Base-by-base conservation (phyloP, 306 rosid species). In the Vigna hirtella region DNA sequence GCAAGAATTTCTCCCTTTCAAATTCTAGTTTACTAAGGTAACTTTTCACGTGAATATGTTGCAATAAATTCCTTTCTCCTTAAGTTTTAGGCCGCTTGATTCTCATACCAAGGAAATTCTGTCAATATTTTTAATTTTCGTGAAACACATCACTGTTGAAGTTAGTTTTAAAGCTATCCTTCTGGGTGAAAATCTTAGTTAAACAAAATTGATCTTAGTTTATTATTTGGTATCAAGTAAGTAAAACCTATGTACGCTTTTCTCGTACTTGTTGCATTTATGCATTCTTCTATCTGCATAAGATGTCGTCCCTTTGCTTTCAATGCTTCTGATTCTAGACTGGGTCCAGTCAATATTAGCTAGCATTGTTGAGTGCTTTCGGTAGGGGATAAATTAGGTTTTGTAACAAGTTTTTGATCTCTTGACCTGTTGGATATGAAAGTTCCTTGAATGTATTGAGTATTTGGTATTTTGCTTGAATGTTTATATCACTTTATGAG, bases 281-380 rank as follows among this genome's bases (percentile, higher is more conserved):
- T 58, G 49, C 53, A 50, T 85, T 64, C 53, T 74, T 48, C 66
- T 67, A 34, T 52, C 45, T 73, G 32, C 68, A 8, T 48, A 72
- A 48, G 43, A 56, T 43, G 57, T 79, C 49, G 57, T 79, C 49
- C 15, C 16, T 45, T 81, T 26, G 57, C 56, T 70, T 52, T 74
- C 70, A 40, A 59, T 32, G 63, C 77, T 72, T 62, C 52, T 15
- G 59, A 76, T 17, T 73, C 74, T 77, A 32, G 76, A 53, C 77
- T 32, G 61, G 9, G 22, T 74, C 64, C 58, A 58, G 48, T 73
- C 52, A 76, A 70, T 68, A 51, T 52, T 72, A 47, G 53, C 50
- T 66, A 36, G 69, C 62, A 38, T 47, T 59, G 66, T 65, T 52
- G 17, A 26, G 18, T 74, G 65, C 62, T 77, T 55, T 62, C 78